Percentiles rank a stretch among this genome's conserved stretches.
Evolutionary conservation across 1,139 yeast genomes (phyloP).

Genomic region (Diutina catenulata): DNA sequence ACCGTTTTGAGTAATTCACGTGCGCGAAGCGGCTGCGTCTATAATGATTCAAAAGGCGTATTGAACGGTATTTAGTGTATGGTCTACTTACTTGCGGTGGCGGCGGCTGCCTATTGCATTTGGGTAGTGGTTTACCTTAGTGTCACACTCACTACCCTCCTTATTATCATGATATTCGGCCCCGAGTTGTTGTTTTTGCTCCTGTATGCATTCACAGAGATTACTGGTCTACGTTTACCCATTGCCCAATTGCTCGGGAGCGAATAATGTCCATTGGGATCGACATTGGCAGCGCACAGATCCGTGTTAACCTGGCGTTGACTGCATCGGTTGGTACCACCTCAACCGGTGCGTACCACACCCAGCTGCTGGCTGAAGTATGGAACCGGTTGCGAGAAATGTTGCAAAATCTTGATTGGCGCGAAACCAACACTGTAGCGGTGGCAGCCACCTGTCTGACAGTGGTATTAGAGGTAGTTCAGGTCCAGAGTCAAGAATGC

Average conservation of each 20-base stretch:
- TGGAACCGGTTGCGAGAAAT: not conserved
- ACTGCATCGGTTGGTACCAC: not conserved
- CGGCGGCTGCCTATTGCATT: too few relatives aligned
- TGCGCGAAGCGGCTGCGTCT: too few relatives aligned
- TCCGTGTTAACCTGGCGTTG: not conserved
- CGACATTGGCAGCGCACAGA: slow-evolving; percentile 2
- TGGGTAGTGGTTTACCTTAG: not conserved
- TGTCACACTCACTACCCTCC: not conserved
- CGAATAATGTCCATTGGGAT: slow-evolving; percentile 4
- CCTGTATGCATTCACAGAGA: slow-evolving; percentile 1
- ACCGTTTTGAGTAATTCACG: too few relatives aligned
- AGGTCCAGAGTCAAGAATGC: not conserved
- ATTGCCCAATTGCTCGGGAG: not conserved
- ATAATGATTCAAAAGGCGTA: too few relatives aligned
- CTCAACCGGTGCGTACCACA: not conserved
- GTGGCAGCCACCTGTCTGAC: slow-evolving; percentile 4
- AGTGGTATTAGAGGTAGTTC: not conserved
- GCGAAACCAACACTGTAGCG: not conserved
- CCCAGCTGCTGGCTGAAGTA: not conserved
- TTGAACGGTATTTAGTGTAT: too few relatives aligned
- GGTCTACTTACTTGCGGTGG: too few relatives aligned
- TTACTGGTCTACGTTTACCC: not conserved
- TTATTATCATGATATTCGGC: not conserved
- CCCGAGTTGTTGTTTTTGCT: slow-evolving; percentile 1
- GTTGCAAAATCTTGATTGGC: not conserved